Conservation (phyloP, 441 rosid species). For the Aleurites moluccanus region DNA sequence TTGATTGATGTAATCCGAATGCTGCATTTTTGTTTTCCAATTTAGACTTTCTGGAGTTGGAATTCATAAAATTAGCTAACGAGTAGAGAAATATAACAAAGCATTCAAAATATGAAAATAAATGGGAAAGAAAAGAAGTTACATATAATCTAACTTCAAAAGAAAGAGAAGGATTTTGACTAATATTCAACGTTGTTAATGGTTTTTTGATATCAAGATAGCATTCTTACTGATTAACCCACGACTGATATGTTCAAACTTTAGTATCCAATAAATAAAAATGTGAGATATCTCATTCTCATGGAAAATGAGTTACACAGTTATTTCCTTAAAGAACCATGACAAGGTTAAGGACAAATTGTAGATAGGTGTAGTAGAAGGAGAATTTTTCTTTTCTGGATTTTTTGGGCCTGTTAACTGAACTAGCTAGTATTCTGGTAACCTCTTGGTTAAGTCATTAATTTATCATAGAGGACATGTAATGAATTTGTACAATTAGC, state of each 20-base stretch:
- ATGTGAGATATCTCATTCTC: neutral
- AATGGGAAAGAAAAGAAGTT: neutral
- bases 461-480: neutral
- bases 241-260: neutral
- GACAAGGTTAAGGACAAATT: neutral
- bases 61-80: neutral
- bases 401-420: neutral
- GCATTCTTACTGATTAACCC: neutral
- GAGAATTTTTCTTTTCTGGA: neutral
- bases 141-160: neutral
- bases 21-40: neutral
- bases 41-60: neutral
- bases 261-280: neutral
- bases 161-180: neutral
- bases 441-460: neutral
- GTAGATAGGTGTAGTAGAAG: neutral
- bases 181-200: neutral
- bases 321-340: neutral
- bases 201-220: conserved; percentile 1
- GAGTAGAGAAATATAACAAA: neutral
- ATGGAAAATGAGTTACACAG: neutral
- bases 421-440: neutral
- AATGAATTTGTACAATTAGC: neutral
- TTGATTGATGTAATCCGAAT: neutral
- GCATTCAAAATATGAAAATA: neutral